These are phyloP conservation scores for Solanum dulcamara DNA, from an alignment of 257 asterid species.

Conservation along the genomic window DNA sequence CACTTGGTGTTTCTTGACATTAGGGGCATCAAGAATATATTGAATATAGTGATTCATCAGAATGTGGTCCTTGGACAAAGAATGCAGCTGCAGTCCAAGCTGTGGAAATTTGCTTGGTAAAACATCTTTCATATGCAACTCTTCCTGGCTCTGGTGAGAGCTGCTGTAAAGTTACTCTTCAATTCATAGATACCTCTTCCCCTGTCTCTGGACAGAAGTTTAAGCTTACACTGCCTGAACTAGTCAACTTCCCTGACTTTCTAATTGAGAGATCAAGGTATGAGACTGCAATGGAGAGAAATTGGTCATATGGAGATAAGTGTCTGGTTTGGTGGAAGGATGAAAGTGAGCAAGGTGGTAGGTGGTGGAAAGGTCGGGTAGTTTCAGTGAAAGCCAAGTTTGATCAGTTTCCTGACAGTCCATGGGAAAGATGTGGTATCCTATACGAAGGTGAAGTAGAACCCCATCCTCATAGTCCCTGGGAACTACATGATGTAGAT, in stretches of 20 bases:
- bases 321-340: constrained; percentile 93
- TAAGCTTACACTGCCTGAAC: constrained; percentile 53
- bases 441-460: constrained; percentile 34
- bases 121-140: constrained; percentile 48
- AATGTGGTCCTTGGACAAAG: constrained; percentile 41
- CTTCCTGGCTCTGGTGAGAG: constrained; percentile 87
- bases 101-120: constrained; percentile 65
- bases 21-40: constrained; percentile 82
- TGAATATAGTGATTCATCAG: constrained; percentile 10
- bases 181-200: constrained; percentile 40
- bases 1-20: constrained; percentile 1
- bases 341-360: constrained; percentile 48
- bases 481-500: constrained; percentile 80
- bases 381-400: constrained; percentile 43
- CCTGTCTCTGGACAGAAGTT: constrained; percentile 36
- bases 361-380: constrained; percentile 75
- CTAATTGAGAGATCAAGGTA: constrained; percentile 63
- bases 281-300: constrained; percentile 54
- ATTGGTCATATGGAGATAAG: constrained; percentile 51
- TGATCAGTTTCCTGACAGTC: constrained; percentile 64
- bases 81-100: constrained; percentile 39
- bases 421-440: constrained; percentile 77
- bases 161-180: constrained; percentile 64
- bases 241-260: constrained; percentile 71
- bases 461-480: constrained; percentile 54